Percentiles rank a stretch among this genome's conserved stretches.
Conservation (phyloP, 129 eudicot genomes). For the Heracleum sosnowskyi region DNA sequence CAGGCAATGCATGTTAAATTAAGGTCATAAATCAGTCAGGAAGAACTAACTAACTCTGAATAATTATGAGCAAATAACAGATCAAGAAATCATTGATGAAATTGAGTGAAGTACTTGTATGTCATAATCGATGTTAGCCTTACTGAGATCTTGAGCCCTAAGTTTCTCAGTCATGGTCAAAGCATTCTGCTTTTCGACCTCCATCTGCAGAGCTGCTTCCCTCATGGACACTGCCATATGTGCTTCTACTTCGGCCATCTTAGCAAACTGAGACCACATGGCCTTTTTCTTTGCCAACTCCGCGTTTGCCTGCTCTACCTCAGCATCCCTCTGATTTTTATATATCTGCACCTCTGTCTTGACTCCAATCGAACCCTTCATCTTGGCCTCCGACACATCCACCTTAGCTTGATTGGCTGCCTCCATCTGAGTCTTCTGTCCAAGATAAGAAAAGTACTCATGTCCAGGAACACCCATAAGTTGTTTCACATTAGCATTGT, state of each 20-base stretch:
- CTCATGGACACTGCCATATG: slow-evolving; percentile 5
- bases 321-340: slow-evolving; percentile 17
- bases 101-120: neutral
- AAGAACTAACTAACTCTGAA: too few relatives aligned
- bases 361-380: slow-evolving; percentile 23
- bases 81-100: neutral
- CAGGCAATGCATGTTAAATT: too few relatives aligned
- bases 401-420: slow-evolving; percentile 26
- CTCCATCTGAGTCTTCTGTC: slow-evolving; percentile 21
- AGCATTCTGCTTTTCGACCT: slow-evolving; percentile 20
- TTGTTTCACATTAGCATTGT: slow-evolving; percentile 24
- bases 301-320: neutral
- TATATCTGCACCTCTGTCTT: slow-evolving; percentile 15
- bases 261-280: slow-evolving; percentile 13
- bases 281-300: slow-evolving; percentile 15
- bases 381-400: slow-evolving; percentile 26
- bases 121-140: slow-evolving; percentile 21
- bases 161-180: slow-evolving; percentile 19
- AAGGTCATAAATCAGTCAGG: too few relatives aligned
- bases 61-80: too few relatives aligned
- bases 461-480: slow-evolving; percentile 21
- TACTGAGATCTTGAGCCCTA: slow-evolving; percentile 17
- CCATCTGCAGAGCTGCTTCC: slow-evolving; percentile 15
- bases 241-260: slow-evolving; percentile 15
- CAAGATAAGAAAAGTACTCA: slow-evolving; percentile 24